Base-by-base conservation (phyloP, 2,329 filamentous ascomycete genomes). In the Chaetoscypha palmicola region DNA sequence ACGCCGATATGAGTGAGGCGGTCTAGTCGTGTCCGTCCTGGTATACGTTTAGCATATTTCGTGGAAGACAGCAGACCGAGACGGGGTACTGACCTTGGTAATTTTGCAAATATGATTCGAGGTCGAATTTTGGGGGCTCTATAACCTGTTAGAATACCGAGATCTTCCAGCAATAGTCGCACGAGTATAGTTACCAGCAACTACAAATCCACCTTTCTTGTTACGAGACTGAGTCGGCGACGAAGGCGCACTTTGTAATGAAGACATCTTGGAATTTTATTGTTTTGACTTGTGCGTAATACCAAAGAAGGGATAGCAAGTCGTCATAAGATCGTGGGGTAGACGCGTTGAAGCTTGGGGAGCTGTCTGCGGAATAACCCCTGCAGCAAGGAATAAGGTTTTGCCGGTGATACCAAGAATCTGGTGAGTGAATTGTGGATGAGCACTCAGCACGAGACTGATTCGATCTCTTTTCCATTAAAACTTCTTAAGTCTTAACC, bases 101-200 rank as follows among this genome's bases (percentile, higher is more conserved):
- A 61, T 96, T 94, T 53, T 83, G 75, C 38, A 95, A 84, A 65
- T 96, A 97, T 28, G 84, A 78, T 49, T 96, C 88, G 32, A 98
- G 76, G 58, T 97, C 92, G 55, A 97, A 83, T 61, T 91, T 95
- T 8, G 91, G 90, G 5, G 77, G 53, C 22, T 58, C 58, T 60
- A 35, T 16, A 12, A 34, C 24, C 21, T 43, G 40, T 50, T 45
- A 50, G 46, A 24, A 10, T 16, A 5, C 11, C 16, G n/a, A 35
- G 19, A 11, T 23, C 20, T 7, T 14, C 19, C 20, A 14, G 38
- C 21, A 26, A 26, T 41, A 7, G 9, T 21, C 10, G 23, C 19
- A 1, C n/a, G 8, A 33, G 4, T 14, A 34, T 12, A 36, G 38
- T 36, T 48, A 55, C 54, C 53, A 34, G 39, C 42, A 14, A 55